Evolutionary conservation across 495 filamentous ascomycete genomes (phyloP).

Genomic region (Parachaetomium inaequale): DNA sequence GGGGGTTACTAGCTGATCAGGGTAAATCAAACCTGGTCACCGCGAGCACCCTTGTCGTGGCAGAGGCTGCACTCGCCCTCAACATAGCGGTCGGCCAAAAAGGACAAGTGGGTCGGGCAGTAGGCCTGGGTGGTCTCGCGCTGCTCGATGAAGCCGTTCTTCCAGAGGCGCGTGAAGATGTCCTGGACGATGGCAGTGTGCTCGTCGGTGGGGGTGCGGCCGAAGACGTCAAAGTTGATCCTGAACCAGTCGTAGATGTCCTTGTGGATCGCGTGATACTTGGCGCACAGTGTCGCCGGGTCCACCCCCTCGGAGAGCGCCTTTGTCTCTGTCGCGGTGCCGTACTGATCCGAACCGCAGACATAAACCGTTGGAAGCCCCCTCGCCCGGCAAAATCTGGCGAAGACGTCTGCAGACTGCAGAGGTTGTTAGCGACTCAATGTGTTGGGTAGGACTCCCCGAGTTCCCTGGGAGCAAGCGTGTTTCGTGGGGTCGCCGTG

Average conservation of each 20-base stretch:
- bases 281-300: slow-evolving; percentile 69
- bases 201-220: slow-evolving; percentile 72
- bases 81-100: slow-evolving; percentile 90
- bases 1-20: not conserved
- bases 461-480: not conserved
- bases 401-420: slow-evolving; percentile 45
- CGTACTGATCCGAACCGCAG: slow-evolving; percentile 66
- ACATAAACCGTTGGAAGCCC: slow-evolving; percentile 62
- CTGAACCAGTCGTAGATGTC: slow-evolving; percentile 82
- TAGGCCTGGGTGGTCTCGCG: slow-evolving; percentile 73
- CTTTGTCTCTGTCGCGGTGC: slow-evolving; percentile 80
- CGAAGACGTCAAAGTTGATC: slow-evolving; percentile 80
- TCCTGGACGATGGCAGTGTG: slow-evolving; percentile 85
- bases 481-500: not conserved
- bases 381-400: slow-evolving; percentile 69
- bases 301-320: slow-evolving; percentile 70
- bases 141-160: slow-evolving; percentile 80
- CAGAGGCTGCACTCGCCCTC: slow-evolving; percentile 78
- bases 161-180: slow-evolving; percentile 72
- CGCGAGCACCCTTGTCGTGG: slow-evolving; percentile 74
- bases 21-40: slow-evolving; percentile 37
- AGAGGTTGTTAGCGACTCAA: slow-evolving; percentile 11
- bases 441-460: not conserved
- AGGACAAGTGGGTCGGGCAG: slow-evolving; percentile 78
- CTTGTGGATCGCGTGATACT: slow-evolving; percentile 79